Evolutionary conservation across 768 basidiomycete species (phyloP).

Genomic region (Chalciporus pseudorubinellus): DNA sequence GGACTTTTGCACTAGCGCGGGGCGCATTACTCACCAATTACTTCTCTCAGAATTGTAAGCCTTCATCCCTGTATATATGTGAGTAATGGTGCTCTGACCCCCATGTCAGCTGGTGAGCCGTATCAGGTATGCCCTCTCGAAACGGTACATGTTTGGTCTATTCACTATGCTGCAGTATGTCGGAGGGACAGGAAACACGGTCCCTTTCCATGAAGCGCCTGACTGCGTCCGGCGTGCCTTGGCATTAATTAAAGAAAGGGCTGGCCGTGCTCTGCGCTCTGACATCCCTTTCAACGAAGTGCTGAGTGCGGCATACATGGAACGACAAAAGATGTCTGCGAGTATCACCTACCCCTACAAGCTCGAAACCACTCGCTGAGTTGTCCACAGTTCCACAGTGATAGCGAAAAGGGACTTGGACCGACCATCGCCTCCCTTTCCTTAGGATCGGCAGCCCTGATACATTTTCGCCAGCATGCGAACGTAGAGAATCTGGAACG

Average conservation of each 20-base stretch:
- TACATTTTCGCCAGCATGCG: conserved; percentile 67
- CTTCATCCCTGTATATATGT: not conserved
- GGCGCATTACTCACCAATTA: conserved; percentile 74
- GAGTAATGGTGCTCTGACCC: not conserved
- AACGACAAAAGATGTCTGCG: conserved; percentile 81
- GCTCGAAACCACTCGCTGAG: conserved; percentile 4
- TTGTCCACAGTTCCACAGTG: conserved; percentile 67
- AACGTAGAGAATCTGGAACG: conserved; percentile 33
- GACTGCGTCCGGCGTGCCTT: conserved; percentile 57
- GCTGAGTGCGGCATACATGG: conserved; percentile 82
- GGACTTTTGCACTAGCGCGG: conserved; percentile 46
- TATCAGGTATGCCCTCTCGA: conserved; percentile 53
- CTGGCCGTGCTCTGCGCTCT: conserved; percentile 42
- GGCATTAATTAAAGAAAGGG: conserved; percentile 55
- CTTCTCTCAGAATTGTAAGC: conserved; percentile 81
- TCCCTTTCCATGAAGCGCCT: conserved; percentile 60
- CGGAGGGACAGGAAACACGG: conserved; percentile 70
- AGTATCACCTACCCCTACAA: conserved; percentile 18
- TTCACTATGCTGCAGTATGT: conserved; percentile 56
- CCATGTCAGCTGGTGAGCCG: conserved; percentile 66
- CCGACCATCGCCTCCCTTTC: conserved; percentile 74
- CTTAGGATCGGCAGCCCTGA: conserved; percentile 70
- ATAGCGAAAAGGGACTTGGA: conserved; percentile 71
- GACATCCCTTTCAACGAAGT: conserved; percentile 67
- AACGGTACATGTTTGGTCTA: not conserved